phyloP scores from a whole-genome alignment of 371 early-diverging fungal genomes.

The Sanchytrium tribonematis region DNA sequence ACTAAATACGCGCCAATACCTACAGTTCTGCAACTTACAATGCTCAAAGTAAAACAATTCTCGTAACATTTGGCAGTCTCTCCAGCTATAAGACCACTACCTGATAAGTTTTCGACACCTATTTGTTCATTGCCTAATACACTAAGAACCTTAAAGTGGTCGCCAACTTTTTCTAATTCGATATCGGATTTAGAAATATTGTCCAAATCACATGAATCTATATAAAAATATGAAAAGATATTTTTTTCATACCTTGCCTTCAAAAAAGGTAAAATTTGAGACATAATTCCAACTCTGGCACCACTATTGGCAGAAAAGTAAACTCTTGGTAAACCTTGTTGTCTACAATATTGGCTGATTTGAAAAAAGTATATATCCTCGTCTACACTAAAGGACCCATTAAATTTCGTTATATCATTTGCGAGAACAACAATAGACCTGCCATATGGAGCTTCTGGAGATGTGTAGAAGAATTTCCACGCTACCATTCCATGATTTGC shows the following conservation, averaged over 20 bases:
- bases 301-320: constrained; percentile 96
- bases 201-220: constrained; percentile 31
- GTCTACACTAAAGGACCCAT: constrained; percentile 83
- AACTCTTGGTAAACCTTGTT: constrained; percentile 56
- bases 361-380: constrained; percentile 78
- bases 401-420: constrained; percentile 88
- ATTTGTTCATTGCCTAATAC: constrained; percentile 65
- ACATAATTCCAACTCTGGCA: constrained; percentile 93
- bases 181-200: neutral
- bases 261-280: constrained; percentile 57
- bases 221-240: constrained; percentile 75
- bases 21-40: constrained; percentile 90
- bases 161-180: constrained; percentile 10
- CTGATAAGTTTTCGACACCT: constrained; percentile 95
- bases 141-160: constrained; percentile 47
- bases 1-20: constrained; percentile 97
- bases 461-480: constrained; percentile 59
- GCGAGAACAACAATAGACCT: constrained; percentile 71
- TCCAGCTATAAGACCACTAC: constrained; percentile 93
- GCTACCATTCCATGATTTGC: constrained; percentile 67
- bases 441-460: constrained; percentile 78
- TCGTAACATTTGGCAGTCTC: constrained; percentile 82
- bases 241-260: constrained; percentile 50
- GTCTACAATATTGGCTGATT: constrained; percentile 62
- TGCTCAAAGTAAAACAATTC: constrained; percentile 81